Conservation (phyloP, 305 asterid genomes). For the Solanum hybrid region DNA sequence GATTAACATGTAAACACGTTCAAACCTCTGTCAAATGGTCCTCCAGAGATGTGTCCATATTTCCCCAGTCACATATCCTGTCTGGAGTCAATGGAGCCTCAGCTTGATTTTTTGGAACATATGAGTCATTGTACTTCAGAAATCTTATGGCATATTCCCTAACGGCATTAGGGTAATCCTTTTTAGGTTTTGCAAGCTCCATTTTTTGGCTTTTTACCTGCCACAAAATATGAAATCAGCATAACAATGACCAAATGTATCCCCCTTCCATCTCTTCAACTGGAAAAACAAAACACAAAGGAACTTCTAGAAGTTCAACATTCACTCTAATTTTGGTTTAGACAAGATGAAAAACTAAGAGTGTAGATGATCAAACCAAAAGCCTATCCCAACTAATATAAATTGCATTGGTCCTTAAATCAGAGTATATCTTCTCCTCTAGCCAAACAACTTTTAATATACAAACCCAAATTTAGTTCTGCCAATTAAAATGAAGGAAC, state of each 20-base stretch:
- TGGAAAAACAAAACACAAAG: neutral
- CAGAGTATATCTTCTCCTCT: neutral
- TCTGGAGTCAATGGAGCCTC: conserved; percentile 58
- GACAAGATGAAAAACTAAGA: neutral
- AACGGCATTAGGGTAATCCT: conserved; percentile 36
- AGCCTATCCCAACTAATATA: neutral
- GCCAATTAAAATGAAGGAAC: neutral
- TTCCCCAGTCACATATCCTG: conserved; percentile 43
- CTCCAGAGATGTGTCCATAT: conserved; percentile 45
- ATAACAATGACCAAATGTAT: neutral
- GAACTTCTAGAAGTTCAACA: neutral
- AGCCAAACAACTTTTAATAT: neutral
- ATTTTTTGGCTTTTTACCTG: conserved; percentile 48
- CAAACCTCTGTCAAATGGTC: conserved; percentile 65
- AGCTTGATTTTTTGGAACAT: conserved; percentile 22
- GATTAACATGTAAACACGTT: neutral
- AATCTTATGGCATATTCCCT: conserved; percentile 67
- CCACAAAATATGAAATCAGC: neutral
- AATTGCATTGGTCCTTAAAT: neutral
- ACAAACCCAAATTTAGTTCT: neutral
- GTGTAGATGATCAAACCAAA: neutral
- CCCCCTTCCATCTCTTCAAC: neutral
- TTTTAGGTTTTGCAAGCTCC: conserved; percentile 25
- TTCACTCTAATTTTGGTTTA: neutral
- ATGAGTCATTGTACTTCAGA: conserved; percentile 33